Conservation (phyloP, 2,329 filamentous ascomycete genomes). For the Aspergillus sp. region DNA sequence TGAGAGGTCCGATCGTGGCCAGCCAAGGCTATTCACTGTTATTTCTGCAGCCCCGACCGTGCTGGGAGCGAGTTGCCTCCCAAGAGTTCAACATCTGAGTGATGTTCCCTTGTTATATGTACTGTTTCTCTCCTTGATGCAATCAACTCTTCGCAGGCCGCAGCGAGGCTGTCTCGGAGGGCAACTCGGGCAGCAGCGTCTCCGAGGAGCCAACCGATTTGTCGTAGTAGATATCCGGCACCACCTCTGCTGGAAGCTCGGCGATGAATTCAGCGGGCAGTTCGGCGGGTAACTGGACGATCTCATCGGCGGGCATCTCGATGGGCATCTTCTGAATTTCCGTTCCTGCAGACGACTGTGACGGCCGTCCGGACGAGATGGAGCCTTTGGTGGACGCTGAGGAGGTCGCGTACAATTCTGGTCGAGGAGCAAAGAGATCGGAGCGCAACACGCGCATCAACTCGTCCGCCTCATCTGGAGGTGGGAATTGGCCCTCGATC, state of each 20-base stretch:
- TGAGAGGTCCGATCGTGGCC: no score
- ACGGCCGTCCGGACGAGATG: not conserved
- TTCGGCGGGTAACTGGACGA: not conserved
- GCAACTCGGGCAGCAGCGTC: not conserved
- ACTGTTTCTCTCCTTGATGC: not conserved
- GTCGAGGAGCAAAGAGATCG: conserved; percentile 38
- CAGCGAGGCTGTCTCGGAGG: not conserved
- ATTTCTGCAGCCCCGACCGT: no score
- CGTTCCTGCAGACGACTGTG: not conserved
- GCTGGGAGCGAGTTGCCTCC: no score
- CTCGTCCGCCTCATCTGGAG: conserved; percentile 76
- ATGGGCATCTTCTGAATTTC: not conserved
- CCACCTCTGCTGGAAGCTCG: not conserved
- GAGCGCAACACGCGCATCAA: conserved; percentile 83
- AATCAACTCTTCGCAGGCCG: not conserved
- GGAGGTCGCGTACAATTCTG: not conserved
- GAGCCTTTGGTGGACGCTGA: not conserved
- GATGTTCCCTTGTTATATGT: no score
- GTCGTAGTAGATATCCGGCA: not conserved
- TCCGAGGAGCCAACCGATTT: not conserved
- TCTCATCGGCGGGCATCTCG: conserved; percentile 59
- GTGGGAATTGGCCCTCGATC: conserved; percentile 72
- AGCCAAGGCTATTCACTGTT: no score
- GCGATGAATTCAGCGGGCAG: not conserved
- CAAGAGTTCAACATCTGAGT: no score